Percentiles rank a stretch among this genome's conserved stretches.
Evolutionary conservation across 2,329 filamentous ascomycete species (phyloP).

Genomic region (Aphanocladium album): DNA sequence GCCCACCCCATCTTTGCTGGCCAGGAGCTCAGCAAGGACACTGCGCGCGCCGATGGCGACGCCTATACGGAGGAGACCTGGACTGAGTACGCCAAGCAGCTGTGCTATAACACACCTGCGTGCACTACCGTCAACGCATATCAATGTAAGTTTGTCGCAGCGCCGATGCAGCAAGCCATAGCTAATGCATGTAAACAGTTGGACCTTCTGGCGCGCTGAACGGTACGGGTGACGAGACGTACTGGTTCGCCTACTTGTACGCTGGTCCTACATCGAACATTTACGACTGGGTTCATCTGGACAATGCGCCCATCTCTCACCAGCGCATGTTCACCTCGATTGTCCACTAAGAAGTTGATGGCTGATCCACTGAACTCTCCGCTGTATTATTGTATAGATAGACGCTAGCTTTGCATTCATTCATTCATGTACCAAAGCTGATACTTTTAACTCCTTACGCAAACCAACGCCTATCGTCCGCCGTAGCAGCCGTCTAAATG

Average conservation of each 20-base stretch:
- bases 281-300: not conserved
- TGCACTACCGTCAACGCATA: constrained; percentile 5
- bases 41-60: not conserved
- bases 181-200: not conserved
- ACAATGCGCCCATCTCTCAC: not conserved
- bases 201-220: not conserved
- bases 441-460: too few relatives aligned
- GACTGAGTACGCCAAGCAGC: not conserved
- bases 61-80: not conserved
- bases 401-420: not conserved
- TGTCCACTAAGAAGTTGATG: constrained; percentile 18
- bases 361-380: not conserved
- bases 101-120: not conserved
- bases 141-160: not conserved
- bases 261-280: not conserved
- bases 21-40: not conserved
- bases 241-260: constrained; percentile 1
- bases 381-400: not conserved
- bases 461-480: too few relatives aligned
- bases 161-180: not conserved
- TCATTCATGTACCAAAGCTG: too few relatives aligned
- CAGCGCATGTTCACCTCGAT: constrained; percentile 16
- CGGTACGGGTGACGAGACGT: not conserved
- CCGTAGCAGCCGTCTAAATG: too few relatives aligned
- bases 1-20: not conserved